Base-by-base conservation (phyloP, 768 basidiomycete species). In the Boletus subparvulus region DNA sequence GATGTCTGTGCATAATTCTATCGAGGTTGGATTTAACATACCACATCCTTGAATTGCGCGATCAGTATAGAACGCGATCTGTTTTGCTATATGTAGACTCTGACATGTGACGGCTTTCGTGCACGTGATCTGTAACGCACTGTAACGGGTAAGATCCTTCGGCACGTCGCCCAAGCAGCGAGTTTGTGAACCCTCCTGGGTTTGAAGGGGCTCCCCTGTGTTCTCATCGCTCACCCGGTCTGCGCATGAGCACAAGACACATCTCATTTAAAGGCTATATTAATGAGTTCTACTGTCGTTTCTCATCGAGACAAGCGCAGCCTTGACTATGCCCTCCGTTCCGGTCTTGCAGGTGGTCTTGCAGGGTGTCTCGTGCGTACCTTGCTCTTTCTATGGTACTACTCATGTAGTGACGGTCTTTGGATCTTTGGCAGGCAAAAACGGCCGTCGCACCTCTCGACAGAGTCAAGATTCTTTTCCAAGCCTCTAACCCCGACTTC, bases 381-480 rank as follows among this genome's bases (percentile, higher is more conserved):
- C 32, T 21, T 6, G 19, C 12, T 48, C 17, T 35, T n/a, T 64
- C 35, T 41, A 56, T 43, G 54, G 6, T 26, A 6, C 16, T 50
- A 24, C 54, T 48, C 26, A 58, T 53, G 35, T 59, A 40, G 46
- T 39, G 4, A 61, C 32, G 9, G 37, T 49, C 47, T 60, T 65
- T 39, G 57, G 13, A 26, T 45, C 17, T 11, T 30, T 42, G 40
- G 8, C 61, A 96, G 95, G 94, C 94, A 47, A 96, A 96, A 75
- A 93, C 94, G 13, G 88, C 87, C 33, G 92, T 97, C 43, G 97
- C 97, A 19, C 97, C 97, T 4, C 81, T 99, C 47, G 97, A 99
- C 72, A 81, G 97, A 69, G 95, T 99, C 64, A 99, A 99, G 77
- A 99, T 99, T 65, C 86, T 99, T 47, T 97, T 98, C 69, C 96